Conservation (phyloP, 2,329 filamentous ascomycete species). For the Neofusicoccum umdonicola region DNA sequence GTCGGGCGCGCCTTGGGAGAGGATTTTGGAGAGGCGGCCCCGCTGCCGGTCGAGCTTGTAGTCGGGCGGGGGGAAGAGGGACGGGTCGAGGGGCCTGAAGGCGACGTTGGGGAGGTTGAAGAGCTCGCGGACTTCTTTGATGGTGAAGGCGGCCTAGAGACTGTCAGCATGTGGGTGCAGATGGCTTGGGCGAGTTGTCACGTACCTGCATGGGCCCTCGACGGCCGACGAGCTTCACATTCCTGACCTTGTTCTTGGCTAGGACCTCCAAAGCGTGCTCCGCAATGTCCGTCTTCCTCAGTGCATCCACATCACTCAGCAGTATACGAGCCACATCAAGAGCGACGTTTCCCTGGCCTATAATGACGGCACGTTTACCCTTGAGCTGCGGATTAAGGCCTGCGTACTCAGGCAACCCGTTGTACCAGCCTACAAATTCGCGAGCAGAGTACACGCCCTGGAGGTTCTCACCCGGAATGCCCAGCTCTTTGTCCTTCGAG, state of each 20-base stretch:
- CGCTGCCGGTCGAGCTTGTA: conserved; percentile 71
- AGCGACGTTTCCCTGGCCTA: conserved; percentile 95
- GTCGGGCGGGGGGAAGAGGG: conserved; percentile 66
- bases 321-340: conserved; percentile 89
- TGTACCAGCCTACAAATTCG: conserved; percentile 98
- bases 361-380: conserved; percentile 79
- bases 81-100: conserved; percentile 66
- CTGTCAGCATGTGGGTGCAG: neutral
- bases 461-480: conserved; percentile 76
- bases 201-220: conserved; percentile 81
- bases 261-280: conserved; percentile 76
- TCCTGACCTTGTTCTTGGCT: conserved; percentile 68
- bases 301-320: conserved; percentile 68
- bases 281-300: conserved; percentile 84
- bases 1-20: conserved; percentile 69
- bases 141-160: conserved; percentile 82
- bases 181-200: neutral
- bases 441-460: conserved; percentile 81
- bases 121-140: conserved; percentile 89
- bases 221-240: conserved; percentile 83
- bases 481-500: conserved; percentile 74
- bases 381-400: conserved; percentile 69
- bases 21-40: conserved; percentile 74
- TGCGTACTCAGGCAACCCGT: conserved; percentile 82
- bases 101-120: conserved; percentile 71